Evolutionary conservation across 2,329 filamentous ascomycete species (phyloP).

Genomic region (Fusarium drepaniforme): DNA sequence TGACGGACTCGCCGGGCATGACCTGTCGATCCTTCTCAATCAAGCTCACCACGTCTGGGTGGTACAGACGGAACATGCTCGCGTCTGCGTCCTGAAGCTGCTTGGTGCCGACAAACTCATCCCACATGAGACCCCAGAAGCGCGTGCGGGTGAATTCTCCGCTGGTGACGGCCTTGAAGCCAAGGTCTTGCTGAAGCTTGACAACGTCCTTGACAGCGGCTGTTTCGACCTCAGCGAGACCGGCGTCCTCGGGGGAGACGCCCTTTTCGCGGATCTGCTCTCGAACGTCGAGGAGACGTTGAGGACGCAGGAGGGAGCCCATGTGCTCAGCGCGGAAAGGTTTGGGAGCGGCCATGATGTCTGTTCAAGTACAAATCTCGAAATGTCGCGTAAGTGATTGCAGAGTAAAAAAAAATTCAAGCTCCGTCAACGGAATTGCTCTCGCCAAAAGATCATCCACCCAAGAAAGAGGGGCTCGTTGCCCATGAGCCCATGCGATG

Average conservation of each 20-base stretch:
- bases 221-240: slow-evolving; percentile 71
- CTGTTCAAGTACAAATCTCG: background rate
- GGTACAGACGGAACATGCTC: slow-evolving; percentile 65
- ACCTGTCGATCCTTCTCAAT: slow-evolving; percentile 66
- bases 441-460: background rate
- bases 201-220: slow-evolving; percentile 66
- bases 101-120: slow-evolving; percentile 63
- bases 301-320: slow-evolving; percentile 79
- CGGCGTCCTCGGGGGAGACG: slow-evolving; percentile 63
- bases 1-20: slow-evolving; percentile 68
- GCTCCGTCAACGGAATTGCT: background rate
- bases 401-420: background rate
- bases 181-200: slow-evolving; percentile 74
- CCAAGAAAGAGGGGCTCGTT: slow-evolving; percentile 22
- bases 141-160: slow-evolving; percentile 74
- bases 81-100: slow-evolving; percentile 64
- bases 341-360: slow-evolving; percentile 43
- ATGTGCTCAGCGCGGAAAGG: slow-evolving; percentile 84
- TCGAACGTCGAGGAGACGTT: slow-evolving; percentile 52
- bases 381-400: background rate
- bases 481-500: slow-evolving; percentile 18
- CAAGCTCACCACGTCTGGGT: slow-evolving; percentile 66
- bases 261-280: slow-evolving; percentile 48
- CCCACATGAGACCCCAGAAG: slow-evolving; percentile 64
- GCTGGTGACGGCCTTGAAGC: slow-evolving; percentile 75